phyloP scores from a whole-genome alignment of 1,139 yeast genomes.

The Trichomonascaceae sp. region DNA sequence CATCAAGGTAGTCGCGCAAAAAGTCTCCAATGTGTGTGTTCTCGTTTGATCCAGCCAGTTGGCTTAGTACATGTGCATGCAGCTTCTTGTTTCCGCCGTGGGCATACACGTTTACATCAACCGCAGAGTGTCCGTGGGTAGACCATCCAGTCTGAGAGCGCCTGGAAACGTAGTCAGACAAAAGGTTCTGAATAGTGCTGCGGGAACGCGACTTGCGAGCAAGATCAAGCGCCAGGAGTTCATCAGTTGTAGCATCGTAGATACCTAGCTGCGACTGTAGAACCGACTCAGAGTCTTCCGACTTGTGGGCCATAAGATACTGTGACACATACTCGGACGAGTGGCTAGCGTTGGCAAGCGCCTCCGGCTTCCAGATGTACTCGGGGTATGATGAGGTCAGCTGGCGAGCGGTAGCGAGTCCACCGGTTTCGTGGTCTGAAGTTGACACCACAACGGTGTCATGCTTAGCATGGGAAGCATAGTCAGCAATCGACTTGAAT shows the following conservation, averaged over 20 bases:
- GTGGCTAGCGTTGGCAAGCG: conserved; percentile 47
- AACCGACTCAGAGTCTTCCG: conserved; percentile 33
- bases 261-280: conserved; percentile 50
- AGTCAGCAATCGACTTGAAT: conserved; percentile 53
- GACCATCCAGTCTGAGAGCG: conserved; percentile 81
- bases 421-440: conserved; percentile 90
- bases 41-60: conserved; percentile 66
- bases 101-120: conserved; percentile 76
- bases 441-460: conserved; percentile 69
- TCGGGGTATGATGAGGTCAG: conserved; percentile 44
- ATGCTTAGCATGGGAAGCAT: conserved; percentile 39
- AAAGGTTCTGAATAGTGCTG: conserved; percentile 28
- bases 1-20: conserved; percentile 46
- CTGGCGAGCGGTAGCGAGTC: conserved; percentile 67
- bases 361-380: conserved; percentile 69
- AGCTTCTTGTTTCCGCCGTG: conserved; percentile 41
- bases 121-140: conserved; percentile 83
- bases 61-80: conserved; percentile 24
- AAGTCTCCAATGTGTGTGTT: conserved; percentile 71
- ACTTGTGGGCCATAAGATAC: conserved; percentile 23
- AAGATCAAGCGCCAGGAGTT: conserved; percentile 13
- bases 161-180: conserved; percentile 48
- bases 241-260: conserved; percentile 31
- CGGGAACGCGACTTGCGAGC: conserved; percentile 6
- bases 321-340: conserved; percentile 55